Evolutionary conservation across 1,139 yeast genomes (phyloP).

Genomic region (Yamadazyma jaroonii): DNA sequence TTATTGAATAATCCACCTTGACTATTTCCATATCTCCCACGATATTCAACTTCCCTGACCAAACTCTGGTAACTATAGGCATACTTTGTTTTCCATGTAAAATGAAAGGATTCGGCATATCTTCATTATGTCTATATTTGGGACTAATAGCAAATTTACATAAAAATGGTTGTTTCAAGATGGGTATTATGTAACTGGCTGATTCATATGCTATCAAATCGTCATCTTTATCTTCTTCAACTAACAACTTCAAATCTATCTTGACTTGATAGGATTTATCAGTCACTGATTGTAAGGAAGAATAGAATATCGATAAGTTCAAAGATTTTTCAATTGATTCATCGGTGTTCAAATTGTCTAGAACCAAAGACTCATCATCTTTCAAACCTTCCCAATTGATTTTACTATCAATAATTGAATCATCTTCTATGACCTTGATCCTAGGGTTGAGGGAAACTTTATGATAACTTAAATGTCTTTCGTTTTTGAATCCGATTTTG

Average conservation of each 20-base stretch:
- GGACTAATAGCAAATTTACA: constrained; percentile 38
- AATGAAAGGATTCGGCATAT: constrained; percentile 46
- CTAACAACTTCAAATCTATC: constrained; percentile 26
- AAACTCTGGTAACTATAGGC: constrained; percentile 46
- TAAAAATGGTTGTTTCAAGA: constrained; percentile 36
- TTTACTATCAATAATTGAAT: constrained; percentile 20
- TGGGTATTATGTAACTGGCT: constrained; percentile 24
- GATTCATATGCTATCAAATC: constrained; percentile 28
- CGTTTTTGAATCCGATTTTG: constrained; percentile 17
- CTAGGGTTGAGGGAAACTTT: constrained; percentile 21
- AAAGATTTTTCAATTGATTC: constrained; percentile 11
- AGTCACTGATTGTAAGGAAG: constrained; percentile 12
- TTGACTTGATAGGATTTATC: constrained; percentile 12
- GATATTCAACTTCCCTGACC: constrained; percentile 37
- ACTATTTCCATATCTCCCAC: constrained; percentile 20
- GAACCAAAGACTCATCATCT: constrained; percentile 39
- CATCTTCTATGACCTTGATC: constrained; percentile 16
- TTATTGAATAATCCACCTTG: constrained; percentile 19
- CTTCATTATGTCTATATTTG: constrained; percentile 23
- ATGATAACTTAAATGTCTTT: constrained; percentile 19
- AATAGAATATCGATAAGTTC: constrained; percentile 23
- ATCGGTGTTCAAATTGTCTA: constrained; percentile 15
- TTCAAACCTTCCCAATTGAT: constrained; percentile 37
- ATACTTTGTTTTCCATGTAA: constrained; percentile 20
- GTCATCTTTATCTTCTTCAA: constrained; percentile 16